Evolutionary conservation across 345 rosid species (phyloP), one percentile per base, ranked within the genome.

Genomic region (Hypericum androsaemum): DNA sequence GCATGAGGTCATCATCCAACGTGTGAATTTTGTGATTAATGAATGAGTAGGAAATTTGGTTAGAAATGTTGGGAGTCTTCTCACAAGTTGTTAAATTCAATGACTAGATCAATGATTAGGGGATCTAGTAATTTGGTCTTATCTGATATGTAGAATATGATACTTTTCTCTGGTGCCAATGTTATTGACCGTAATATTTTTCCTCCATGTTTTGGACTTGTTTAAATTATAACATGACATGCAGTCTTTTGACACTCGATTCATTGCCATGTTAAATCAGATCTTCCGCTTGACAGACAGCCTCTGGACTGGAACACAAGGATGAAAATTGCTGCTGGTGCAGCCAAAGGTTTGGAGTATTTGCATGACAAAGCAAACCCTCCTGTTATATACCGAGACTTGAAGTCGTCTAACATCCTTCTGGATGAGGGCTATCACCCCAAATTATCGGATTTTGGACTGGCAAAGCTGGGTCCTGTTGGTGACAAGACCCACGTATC

Each of bases 401-500:
- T 92, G 51, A 92, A 92, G 46, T 92, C 98, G 15, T 88, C 96
- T 42, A 92, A 92, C 64, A 88, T 92, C 61, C 96, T 92, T 65
- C 95, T 92, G 0, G 95, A 81, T 28, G 94, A 88, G 66, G 89
- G 86, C 13, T 88, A 64, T 58, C 94, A 88, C 58, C 98, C 98
- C 7, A 92, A 92, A 74, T 57, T 92, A 64, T 92, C 98, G 1
- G 98, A 92, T 72, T 92, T 92, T 3, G 98, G 98, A 50, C 82
- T 92, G 50, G 98, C 98, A 37, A 92, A 88, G 64, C 65, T 92
- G 41, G 98, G 98, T 8, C 98, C 98, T 38, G 98, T 92, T 40
- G 98, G 98, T 13, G 98, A 92, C 64, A 84, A 92, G 67, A 88
- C 98, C 52, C 98, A 92, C 41, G 98, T 92, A 65, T 92, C 96